These are phyloP conservation scores for Chalciporus piperatus DNA, from an alignment of 768 basidiomycete genomes.

Conservation along the genomic window DNA sequence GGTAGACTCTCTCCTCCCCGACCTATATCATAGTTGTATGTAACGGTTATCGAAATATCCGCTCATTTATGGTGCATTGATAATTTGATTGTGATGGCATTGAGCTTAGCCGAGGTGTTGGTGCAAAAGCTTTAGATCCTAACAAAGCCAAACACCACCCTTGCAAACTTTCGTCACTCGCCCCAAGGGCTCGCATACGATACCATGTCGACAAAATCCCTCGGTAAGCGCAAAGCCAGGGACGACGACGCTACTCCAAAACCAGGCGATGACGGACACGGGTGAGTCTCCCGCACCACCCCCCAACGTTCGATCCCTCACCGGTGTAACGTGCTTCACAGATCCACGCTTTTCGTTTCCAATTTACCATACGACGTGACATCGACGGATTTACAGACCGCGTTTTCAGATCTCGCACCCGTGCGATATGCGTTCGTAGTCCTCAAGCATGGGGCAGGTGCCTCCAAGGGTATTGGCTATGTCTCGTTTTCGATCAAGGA, in stretches of 20 bases:
- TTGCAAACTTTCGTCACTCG: background rate
- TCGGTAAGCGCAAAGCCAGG: background rate
- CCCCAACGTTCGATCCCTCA: no score
- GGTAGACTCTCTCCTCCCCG: background rate
- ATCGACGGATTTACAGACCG: slow-evolving; percentile 83
- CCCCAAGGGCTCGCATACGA: background rate
- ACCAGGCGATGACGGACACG: background rate
- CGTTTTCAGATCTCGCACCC: slow-evolving; percentile 95
- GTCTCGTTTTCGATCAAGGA: slow-evolving; percentile 88
- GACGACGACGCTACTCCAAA: background rate
- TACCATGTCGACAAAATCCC: background rate
- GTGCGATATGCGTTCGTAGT: slow-evolving; percentile 94
- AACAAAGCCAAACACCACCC: background rate
- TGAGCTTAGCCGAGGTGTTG: background rate
- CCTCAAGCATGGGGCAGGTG: slow-evolving; percentile 65
- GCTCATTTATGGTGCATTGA: background rate
- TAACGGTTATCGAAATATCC: background rate
- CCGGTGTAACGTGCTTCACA: slow-evolving; percentile 22
- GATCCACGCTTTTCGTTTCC: slow-evolving; percentile 89
- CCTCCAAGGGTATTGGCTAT: slow-evolving; percentile 95
- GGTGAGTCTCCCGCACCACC: background rate
- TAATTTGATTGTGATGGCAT: no score
- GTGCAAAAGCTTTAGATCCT: no score
- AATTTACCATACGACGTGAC: slow-evolving; percentile 91
- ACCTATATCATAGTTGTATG: background rate